phyloP scores from a whole-genome alignment of 1,284 basidiomycete species.

The Moesziomyces sp. region DNA sequence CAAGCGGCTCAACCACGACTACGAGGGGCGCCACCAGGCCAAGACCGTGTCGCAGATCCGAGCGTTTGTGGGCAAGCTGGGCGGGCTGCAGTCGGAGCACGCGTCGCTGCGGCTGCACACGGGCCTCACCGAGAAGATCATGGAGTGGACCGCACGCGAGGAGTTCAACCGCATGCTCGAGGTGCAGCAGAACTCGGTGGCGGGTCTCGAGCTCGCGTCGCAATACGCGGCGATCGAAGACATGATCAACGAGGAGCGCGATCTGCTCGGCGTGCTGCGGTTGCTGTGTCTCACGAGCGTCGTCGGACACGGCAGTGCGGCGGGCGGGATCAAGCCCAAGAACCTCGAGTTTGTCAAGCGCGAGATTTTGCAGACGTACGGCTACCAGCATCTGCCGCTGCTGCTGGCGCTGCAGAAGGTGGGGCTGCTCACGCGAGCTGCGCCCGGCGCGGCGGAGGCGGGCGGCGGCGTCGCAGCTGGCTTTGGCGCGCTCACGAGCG shows the following conservation, averaged over 20 bases:
- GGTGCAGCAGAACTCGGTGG: slow-evolving; percentile 94
- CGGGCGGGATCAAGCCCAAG: slow-evolving; percentile 88
- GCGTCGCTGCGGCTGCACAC: slow-evolving; percentile 90
- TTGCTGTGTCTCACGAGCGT: slow-evolving; percentile 87
- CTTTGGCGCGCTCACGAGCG: slow-evolving; percentile 30
- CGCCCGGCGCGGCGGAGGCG: neutral
- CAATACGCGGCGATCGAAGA: slow-evolving; percentile 61
- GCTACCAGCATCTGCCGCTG: slow-evolving; percentile 86
- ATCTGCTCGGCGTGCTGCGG: slow-evolving; percentile 71
- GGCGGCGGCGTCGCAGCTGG: slow-evolving; percentile 13
- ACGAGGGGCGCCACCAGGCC: slow-evolving; percentile 83
- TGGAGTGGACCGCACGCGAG: slow-evolving; percentile 80
- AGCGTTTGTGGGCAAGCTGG: slow-evolving; percentile 93
- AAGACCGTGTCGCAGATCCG: slow-evolving; percentile 91
- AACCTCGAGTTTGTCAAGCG: slow-evolving; percentile 86
- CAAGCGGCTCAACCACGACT: slow-evolving; percentile 86
- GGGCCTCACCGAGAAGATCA: slow-evolving; percentile 88
- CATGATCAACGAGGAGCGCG: slow-evolving; percentile 55
- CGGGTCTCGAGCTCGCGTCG: slow-evolving; percentile 67
- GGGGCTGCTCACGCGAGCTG: slow-evolving; percentile 71
- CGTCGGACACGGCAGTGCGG: slow-evolving; percentile 69
- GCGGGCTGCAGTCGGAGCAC: slow-evolving; percentile 89
- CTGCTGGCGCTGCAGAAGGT: slow-evolving; percentile 82
- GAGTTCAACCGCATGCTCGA: slow-evolving; percentile 91
- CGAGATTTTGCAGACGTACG: slow-evolving; percentile 93